Conservation (phyloP, 2,329 filamentous ascomycete species). For the Harringtonia lauricola region DNA sequence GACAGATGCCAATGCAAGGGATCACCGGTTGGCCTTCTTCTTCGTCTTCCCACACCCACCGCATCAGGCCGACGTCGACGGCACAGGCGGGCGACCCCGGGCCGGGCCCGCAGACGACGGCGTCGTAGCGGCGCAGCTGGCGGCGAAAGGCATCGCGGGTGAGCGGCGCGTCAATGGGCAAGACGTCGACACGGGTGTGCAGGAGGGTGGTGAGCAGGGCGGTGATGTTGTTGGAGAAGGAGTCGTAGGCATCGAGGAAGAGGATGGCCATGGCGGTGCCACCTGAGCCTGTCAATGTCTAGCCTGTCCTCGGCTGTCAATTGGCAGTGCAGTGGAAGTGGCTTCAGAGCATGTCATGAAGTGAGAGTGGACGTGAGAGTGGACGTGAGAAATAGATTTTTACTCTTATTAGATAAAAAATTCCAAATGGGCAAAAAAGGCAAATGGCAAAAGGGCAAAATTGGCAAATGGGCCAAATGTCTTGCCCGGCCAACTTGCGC, state of each 20-base stretch:
- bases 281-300: neutral
- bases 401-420: no score
- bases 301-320: neutral
- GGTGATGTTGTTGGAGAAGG: slow-evolving; percentile 91
- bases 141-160: slow-evolving; percentile 33
- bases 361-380: no score
- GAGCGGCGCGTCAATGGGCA: slow-evolving; percentile 58
- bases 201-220: slow-evolving; percentile 64
- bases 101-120: slow-evolving; percentile 81
- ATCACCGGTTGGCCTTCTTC: neutral
- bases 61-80: slow-evolving; percentile 75
- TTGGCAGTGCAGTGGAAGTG: no score
- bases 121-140: slow-evolving; percentile 56
- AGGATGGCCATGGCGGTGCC: slow-evolving; percentile 40
- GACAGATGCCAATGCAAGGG: slow-evolving; percentile 78
- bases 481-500: no score
- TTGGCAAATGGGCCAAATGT: slow-evolving; percentile 4
- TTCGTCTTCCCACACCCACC: slow-evolving; percentile 52
- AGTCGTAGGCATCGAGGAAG: slow-evolving; percentile 93
- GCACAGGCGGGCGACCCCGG: slow-evolving; percentile 67
- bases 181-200: slow-evolving; percentile 53
- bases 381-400: no score
- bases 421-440: no score
- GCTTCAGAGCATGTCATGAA: no score
- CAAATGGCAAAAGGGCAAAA: no score